Percentiles rank a stretch among this genome's conserved stretches.
Conservation (phyloP, 208 protist species). For the Crithidia mellificae region DNA sequence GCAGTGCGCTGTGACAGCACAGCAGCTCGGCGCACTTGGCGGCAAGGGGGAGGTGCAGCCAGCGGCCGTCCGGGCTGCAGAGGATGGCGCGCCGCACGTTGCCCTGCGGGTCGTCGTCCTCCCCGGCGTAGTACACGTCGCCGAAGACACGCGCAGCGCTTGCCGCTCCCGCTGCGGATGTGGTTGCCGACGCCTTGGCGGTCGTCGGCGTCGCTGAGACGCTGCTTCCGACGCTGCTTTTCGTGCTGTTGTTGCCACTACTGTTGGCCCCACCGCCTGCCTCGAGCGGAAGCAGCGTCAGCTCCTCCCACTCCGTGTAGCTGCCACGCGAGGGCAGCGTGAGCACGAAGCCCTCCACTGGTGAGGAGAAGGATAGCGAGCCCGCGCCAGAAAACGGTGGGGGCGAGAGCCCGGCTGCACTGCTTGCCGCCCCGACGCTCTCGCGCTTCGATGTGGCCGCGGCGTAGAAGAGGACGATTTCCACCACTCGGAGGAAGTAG, state of each 20-base stretch:
- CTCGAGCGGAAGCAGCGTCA: conserved; percentile 28
- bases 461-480: conserved; percentile 79
- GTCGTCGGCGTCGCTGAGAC: background rate
- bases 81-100: conserved; percentile 36
- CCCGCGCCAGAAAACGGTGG: background rate
- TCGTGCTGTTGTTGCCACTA: conserved; percentile 1
- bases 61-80: conserved; percentile 62
- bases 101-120: conserved; percentile 28
- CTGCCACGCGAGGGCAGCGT: conserved; percentile 12
- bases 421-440: background rate
- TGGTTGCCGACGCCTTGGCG: background rate
- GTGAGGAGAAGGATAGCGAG: background rate
- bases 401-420: background rate
- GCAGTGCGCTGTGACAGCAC: conserved; percentile 42
- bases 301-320: conserved; percentile 65
- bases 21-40: conserved; percentile 68
- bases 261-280: background rate
- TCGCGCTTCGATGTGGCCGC: conserved; percentile 7
- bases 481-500: conserved; percentile 55
- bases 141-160: background rate
- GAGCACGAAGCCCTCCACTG: conserved; percentile 2
- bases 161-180: background rate
- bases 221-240: background rate
- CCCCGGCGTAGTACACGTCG: conserved; percentile 20
- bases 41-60: conserved; percentile 75